Base-by-base conservation (phyloP, 192 early-diverging fungal species). In the Gorgonomyces haynaldii region DNA sequence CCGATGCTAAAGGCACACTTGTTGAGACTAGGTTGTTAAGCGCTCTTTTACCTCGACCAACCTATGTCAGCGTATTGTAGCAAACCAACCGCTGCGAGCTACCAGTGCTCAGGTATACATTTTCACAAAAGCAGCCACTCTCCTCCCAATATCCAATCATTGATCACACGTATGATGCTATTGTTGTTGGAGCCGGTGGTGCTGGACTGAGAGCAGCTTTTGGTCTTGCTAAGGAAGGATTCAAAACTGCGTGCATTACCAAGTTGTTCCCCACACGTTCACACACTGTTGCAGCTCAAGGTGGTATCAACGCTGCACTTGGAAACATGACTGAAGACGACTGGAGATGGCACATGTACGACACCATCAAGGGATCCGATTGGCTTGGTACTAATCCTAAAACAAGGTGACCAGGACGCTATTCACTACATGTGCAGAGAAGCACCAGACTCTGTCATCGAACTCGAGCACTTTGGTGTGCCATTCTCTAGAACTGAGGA, bases 321-420 rank as follows among this genome's bases (percentile, higher is more conserved):
- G 95, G 95, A 41, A 98, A 98, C 70, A 96, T 98, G 91, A 80
- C 82, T 51, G 89, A 98, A 71, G 95, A 98, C 66, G 95, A 98
- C 75, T 98, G 95, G 95, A 81, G 92, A 69, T 98, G 95, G 95
- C 95, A 98, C 66, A 98, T 98, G 95, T 98, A 95, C 60, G 94
- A 98, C 52, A 95, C 94, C 19, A 91, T 95, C 64, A 98, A 98
- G 77, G 94, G 91, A 41, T 87, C 84, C 51, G 95, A 98, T 64
- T 98, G 95, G 95, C 81, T 98, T 16, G 94, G n/a, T n/a, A n/a
- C n/a, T n/a, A n/a, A n/a, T n/a, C n/a, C n/a, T n/a, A n/a, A n/a
- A n/a, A n/a, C n/a, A n/a, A n/a, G n/a, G 70, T 58, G 95, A 98
- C 71, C 95, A 98, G 75, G 91, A 98, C 52, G 95, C 95, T 42